A percentile compares a stretch with the other conserved stretches of the same genome.
Conservation (phyloP, 2,329 filamentous ascomycete species). For the Trichoderma sp. region DNA sequence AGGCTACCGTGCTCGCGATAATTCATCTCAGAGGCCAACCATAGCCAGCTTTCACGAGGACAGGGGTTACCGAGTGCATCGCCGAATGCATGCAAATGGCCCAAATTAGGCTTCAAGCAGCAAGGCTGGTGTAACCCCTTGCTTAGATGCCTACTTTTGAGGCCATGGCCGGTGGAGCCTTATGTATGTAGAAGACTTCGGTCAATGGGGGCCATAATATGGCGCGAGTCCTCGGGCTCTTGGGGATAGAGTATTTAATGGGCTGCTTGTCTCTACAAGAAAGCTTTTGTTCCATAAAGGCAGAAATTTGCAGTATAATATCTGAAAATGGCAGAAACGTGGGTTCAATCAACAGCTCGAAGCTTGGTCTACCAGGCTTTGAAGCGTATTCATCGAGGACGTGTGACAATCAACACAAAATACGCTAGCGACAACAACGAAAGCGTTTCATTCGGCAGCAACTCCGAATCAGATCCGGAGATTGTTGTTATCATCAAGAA, state of each 20-base stretch:
- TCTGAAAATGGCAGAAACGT: constrained; percentile 17
- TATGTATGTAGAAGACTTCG: background rate
- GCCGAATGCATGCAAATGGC: background rate
- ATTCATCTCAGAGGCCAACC: background rate
- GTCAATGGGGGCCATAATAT: background rate
- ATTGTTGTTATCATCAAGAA: constrained; percentile 11
- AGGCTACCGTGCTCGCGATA: background rate
- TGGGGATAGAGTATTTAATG: background rate
- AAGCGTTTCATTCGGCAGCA: background rate
- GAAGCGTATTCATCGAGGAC: constrained; percentile 12
- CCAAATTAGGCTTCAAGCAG: background rate
- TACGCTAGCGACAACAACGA: background rate
- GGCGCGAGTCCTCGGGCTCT: background rate
- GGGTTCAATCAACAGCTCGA: constrained; percentile 19
- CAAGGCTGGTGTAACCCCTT: background rate
- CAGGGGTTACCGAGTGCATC: background rate
- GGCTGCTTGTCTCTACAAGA: background rate
- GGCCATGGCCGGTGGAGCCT: background rate
- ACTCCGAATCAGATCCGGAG: background rate
- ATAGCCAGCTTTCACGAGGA: background rate
- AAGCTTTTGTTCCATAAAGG: background rate
- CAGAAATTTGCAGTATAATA: background rate
- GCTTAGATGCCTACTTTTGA: background rate
- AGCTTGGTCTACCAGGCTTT: constrained; percentile 8
- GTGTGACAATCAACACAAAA: background rate